These are phyloP conservation scores for Spathaspora sp. DNA, from an alignment of 805 yeast species.

Conservation along the genomic window DNA sequence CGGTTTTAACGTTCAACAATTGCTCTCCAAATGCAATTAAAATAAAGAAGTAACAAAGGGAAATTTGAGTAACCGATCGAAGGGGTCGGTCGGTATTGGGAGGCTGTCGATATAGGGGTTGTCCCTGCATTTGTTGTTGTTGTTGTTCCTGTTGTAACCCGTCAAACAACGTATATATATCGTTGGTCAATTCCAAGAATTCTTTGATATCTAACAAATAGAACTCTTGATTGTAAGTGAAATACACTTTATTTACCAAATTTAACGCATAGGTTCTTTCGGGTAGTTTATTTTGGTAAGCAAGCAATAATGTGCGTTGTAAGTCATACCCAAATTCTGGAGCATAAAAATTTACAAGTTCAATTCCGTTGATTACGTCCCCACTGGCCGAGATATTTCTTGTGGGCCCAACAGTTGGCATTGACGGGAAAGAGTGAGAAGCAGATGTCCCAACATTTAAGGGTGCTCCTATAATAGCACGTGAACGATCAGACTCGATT, in stretches of 20 bases:
- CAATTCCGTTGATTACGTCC: background rate
- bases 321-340: constrained; percentile 13
- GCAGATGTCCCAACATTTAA: background rate
- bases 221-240: constrained; percentile 32
- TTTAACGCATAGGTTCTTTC: constrained; percentile 17
- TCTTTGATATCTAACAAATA: constrained; percentile 27
- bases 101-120: background rate
- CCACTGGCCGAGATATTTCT: background rate
- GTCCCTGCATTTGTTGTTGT: background rate
- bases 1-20: constrained; percentile 10
- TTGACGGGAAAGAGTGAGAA: background rate
- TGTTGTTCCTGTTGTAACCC: constrained; percentile 1
- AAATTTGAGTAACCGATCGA: constrained; percentile 2
- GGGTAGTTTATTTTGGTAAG: constrained; percentile 21
- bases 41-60: constrained; percentile 29
- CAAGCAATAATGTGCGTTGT: constrained; percentile 18
- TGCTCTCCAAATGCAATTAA: constrained; percentile 39
- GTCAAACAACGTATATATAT: constrained; percentile 13
- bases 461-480: background rate
- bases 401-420: background rate
- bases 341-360: constrained; percentile 1
- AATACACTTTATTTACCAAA: constrained; percentile 22
- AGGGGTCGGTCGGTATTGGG: background rate
- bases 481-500: background rate
- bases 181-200: constrained; percentile 11